Conservation (phyloP, 2,329 filamentous ascomycete genomes). For the Xylariaceae sp. region DNA sequence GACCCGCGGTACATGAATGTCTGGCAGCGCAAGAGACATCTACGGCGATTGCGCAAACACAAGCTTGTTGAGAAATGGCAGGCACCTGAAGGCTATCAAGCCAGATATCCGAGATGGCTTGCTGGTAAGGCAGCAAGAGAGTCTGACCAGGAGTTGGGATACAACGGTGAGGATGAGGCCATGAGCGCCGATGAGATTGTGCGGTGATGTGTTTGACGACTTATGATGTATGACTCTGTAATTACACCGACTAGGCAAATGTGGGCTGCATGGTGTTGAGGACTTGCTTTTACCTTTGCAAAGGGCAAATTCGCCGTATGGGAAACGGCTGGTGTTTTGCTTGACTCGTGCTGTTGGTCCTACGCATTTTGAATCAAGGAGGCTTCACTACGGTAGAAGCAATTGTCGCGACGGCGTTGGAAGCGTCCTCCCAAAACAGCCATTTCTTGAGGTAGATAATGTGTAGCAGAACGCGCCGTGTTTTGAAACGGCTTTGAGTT, state of each 20-base stretch:
- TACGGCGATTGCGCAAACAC: conserved; percentile 48
- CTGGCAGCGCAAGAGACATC: conserved; percentile 44
- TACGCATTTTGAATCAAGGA: too few species aligned
- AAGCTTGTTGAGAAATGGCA: conserved; percentile 38
- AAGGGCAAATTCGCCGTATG: background rate
- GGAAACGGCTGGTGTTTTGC: conserved; percentile 5
- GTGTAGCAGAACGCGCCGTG: too few species aligned
- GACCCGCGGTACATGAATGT: conserved; percentile 43
- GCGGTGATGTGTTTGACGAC: conserved; percentile 7
- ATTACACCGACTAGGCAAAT: conserved; percentile 10
- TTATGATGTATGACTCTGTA: conserved; percentile 1
- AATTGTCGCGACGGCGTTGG: too few species aligned
- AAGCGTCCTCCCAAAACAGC: too few species aligned
- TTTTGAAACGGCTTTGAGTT: too few species aligned
- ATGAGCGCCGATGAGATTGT: conserved; percentile 32
- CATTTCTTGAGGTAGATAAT: too few species aligned
- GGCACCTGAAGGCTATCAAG: conserved; percentile 38
- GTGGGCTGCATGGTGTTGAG: conserved; percentile 7
- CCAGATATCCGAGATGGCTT: conserved; percentile 44
- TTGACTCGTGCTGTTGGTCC: conserved; percentile 2
- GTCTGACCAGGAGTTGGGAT: conserved; percentile 37
- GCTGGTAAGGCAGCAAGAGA: conserved; percentile 38
- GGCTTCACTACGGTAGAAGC: too few species aligned
- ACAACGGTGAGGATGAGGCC: conserved; percentile 35
- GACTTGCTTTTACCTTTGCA: conserved; percentile 12